Percentiles rank a stretch among this genome's conserved stretches.
phyloP scores from a whole-genome alignment of 129 eudicot genomes.

The Mikania micrantha region DNA sequence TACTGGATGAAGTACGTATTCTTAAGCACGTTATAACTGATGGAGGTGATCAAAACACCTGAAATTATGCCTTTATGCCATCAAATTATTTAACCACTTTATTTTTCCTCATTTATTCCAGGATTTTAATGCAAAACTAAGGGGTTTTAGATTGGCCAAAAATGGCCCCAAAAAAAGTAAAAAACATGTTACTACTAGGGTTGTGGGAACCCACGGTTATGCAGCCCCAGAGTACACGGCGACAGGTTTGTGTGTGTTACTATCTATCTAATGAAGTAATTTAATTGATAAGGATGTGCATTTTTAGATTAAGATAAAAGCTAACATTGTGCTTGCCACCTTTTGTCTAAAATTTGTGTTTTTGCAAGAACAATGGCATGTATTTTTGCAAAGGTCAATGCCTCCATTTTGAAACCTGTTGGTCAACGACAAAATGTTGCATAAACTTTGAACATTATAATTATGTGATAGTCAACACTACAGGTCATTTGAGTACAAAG shows the following conservation, averaged over 20 bases:
- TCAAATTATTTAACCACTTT: not conserved
- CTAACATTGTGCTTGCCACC: not conserved
- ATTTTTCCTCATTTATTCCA: constrained; percentile 1
- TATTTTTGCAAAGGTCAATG: not conserved
- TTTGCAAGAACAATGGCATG: not conserved
- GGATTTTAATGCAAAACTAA: constrained; percentile 31
- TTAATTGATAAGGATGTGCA: not conserved
- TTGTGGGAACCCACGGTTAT: constrained; percentile 6
- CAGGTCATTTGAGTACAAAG: too few species aligned
- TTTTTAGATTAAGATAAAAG: not conserved
- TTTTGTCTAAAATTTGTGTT: not conserved
- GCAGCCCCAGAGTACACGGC: not conserved
- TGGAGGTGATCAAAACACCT: not conserved
- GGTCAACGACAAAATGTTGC: too few species aligned
- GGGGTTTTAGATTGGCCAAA: constrained; percentile 19
- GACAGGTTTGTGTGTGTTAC: constrained; percentile 6
- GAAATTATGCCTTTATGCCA: not conserved
- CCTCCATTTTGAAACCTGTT: too few species aligned
- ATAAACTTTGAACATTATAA: too few species aligned
- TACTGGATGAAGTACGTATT: constrained; percentile 22
- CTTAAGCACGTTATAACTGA: not conserved
- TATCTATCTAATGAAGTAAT: not conserved
- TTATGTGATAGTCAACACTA: too few species aligned
- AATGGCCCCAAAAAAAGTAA: not conserved
- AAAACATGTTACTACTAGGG: constrained; percentile 16